Percentiles rank a stretch among this genome's conserved stretches.
These are phyloP conservation scores for Linum usitatissimum DNA, from an alignment of 345 rosid genomes.

Conservation along the genomic window DNA sequence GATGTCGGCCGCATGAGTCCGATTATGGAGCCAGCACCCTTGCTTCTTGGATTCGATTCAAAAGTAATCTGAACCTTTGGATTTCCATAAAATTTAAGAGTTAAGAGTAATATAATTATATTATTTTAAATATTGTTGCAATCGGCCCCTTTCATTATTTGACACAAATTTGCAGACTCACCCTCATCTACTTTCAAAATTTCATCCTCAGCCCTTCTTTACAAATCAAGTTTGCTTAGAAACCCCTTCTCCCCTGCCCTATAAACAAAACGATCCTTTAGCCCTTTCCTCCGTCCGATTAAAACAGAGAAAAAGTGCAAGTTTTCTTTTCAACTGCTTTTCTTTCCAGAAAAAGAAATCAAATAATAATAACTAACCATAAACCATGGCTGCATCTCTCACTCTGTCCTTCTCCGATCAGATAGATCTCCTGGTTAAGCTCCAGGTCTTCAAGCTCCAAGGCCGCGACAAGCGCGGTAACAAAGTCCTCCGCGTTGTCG, in stretches of 20 bases:
- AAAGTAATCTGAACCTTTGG: no score
- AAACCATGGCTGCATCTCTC: slow-evolving; percentile 5
- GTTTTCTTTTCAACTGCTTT: background rate
- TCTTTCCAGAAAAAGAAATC: background rate
- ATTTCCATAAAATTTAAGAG: no score
- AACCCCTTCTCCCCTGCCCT: background rate
- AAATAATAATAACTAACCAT: no score
- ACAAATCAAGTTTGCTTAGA: background rate
- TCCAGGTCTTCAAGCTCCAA: slow-evolving; percentile 55
- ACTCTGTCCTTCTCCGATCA: slow-evolving; percentile 16
- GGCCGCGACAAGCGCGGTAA: slow-evolving; percentile 65
- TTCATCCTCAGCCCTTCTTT: background rate
- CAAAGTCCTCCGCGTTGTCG: slow-evolving; percentile 50
- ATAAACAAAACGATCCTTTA: background rate
- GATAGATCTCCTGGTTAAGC: slow-evolving; percentile 31
- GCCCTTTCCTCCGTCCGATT: background rate
- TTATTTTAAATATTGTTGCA: no score
- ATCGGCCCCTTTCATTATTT: no score
- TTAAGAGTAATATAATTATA: no score
- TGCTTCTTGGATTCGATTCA: no score
- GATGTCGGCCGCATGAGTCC: no score
- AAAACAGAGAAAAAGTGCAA: background rate
- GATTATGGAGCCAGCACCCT: no score
- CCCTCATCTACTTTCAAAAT: background rate
- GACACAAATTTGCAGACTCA: background rate